A percentile compares a stretch with the other conserved stretches of the same genome.
phyloP scores from a whole-genome alignment of 2,329 filamentous ascomycete species.

The Helicocarpus griseus region DNA sequence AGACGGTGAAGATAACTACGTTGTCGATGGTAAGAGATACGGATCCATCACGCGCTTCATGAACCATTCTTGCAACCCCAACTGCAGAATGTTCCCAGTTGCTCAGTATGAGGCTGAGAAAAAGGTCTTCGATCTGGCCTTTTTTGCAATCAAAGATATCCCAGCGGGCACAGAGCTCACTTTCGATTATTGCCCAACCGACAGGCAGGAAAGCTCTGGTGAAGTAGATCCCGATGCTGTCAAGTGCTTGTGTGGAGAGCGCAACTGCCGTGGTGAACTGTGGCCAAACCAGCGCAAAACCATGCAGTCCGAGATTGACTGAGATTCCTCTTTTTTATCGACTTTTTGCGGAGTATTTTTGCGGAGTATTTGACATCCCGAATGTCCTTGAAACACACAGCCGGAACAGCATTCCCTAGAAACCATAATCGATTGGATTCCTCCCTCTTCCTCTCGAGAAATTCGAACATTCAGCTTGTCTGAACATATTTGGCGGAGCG shows the following conservation, averaged over 20 bases:
- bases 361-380: background rate
- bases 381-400: background rate
- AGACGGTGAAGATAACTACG: constrained; percentile 24
- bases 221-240: constrained; percentile 29
- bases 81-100: constrained; percentile 36
- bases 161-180: constrained; percentile 34
- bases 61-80: constrained; percentile 41
- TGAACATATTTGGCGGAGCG: background rate
- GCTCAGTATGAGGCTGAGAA: constrained; percentile 31
- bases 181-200: constrained; percentile 37
- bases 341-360: no score
- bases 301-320: constrained; percentile 6
- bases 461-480: background rate
- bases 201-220: constrained; percentile 13
- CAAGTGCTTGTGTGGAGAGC: constrained; percentile 35
- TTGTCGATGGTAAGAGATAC: constrained; percentile 35
- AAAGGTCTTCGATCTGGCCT: constrained; percentile 37
- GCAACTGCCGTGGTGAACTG: constrained; percentile 34
- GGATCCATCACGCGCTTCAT: constrained; percentile 37
- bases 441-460: background rate
- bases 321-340: background rate
- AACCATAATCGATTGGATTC: no score
- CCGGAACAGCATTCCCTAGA: background rate
- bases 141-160: constrained; percentile 37
- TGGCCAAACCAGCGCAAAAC: constrained; percentile 33